Base-by-base conservation (phyloP, 495 filamentous ascomycete genomes). In the Penicillium waksmanii region DNA sequence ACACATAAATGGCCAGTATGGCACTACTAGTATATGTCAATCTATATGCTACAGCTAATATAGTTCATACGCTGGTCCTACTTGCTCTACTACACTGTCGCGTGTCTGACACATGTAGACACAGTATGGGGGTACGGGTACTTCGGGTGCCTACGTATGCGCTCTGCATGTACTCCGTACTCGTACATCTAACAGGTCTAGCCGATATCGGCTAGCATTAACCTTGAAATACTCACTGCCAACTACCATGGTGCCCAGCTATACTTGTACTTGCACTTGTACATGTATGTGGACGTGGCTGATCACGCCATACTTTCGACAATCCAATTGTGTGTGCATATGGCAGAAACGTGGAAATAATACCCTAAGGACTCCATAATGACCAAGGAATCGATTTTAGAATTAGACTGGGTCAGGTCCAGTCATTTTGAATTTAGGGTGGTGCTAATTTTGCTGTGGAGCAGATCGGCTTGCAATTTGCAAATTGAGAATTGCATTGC, bases 151-250 rank as follows among this genome's bases (percentile, higher is more conserved):
- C 46, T 48, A 21, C 40, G 12, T 33, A 47, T 42, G 35, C 38
- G 44, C 23, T 47, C n/a, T 53, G 42, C 40, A 59, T 59, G 57
- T 59, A 59, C 49, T 46, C 56, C 47, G n/a, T 27, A 33, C 27
- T 48, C 47, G n/a, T 27, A 50, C 27, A 19, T 11, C 11, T 27
- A 15, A 11, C n/a, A 46, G 43, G 15, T 9, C 43, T 17, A 46
- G 43, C 43, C 43, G 43, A 46, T 46, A 46, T 46, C 43, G 43
- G 43, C 43, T 46, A 46, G 17, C 15, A 18, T n/a, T 10, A 18
- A 21, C 36, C 36, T 40, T 40, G 36, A 40, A 40, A 13, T 9
- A n/a, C 15, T 9, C 36, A 13, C 4, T n/a, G 36, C 36, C 11
- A n/a, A 40, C 36, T 44, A 43, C 17, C 42, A 44, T 44, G 42